phyloP scores from a whole-genome alignment of 202 grass and related monocot species.

The Elaeis oleifera region DNA sequence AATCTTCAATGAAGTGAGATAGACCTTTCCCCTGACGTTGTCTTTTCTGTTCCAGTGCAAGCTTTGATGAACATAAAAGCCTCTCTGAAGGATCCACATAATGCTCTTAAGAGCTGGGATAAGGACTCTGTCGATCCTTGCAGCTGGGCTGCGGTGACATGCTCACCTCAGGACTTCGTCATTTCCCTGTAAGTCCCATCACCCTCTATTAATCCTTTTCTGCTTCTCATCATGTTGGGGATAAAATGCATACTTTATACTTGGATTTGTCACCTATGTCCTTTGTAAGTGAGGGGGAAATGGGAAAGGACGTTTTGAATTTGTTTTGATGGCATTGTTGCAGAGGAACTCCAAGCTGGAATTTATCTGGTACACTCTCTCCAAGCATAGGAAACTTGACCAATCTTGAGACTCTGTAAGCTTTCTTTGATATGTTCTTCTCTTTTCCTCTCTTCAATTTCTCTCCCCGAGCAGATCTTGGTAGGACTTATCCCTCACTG shows the following conservation, averaged over 20 bases:
- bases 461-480: neutral
- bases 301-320: neutral
- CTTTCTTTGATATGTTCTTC: neutral
- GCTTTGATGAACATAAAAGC: conserved; percentile 12
- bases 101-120: conserved; percentile 17
- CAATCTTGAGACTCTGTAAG: conserved; percentile 17
- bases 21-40: neutral
- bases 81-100: conserved; percentile 8
- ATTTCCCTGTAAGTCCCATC: neutral
- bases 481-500: too few species aligned
- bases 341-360: conserved; percentile 16
- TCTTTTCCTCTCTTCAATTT: neutral
- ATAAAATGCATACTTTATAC: neutral
- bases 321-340: neutral
- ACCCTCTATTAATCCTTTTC: neutral
- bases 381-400: conserved; percentile 23
- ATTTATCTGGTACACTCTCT: conserved; percentile 13
- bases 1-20: neutral
- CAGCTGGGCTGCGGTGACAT: conserved; percentile 16
- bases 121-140: conserved; percentile 14
- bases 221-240: too few species aligned
- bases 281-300: neutral
- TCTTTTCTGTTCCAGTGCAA: conserved; percentile 1
- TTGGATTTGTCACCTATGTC: neutral
- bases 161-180: conserved; percentile 12